Base-by-base conservation (phyloP, 768 basidiomycete species). In the Roridomyces roridus region DNA sequence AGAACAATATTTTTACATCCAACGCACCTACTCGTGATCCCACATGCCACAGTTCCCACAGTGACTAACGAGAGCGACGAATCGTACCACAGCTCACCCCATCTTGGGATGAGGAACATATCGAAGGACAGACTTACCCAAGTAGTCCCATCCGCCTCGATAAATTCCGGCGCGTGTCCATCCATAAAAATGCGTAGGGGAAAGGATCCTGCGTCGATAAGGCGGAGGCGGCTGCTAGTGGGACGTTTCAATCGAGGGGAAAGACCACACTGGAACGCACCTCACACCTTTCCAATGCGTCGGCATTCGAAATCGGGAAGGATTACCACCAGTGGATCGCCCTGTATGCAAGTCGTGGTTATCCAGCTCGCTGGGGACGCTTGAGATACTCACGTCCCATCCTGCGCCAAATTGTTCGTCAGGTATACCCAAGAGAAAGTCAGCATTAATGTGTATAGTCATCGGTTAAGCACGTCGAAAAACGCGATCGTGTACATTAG, bases 181-280 rank as follows among this genome's bases (percentile, higher is more conserved):
- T 83, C 81, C 41, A 84, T 68, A 11, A 76, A 76, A 67, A 82
- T 79, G 35, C 73, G 64, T 40, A 80, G 71, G 28, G 76, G 69
- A 65, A 84, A 80, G 6, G 79, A 71, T 25, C 77, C 82, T 35
- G 77, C 67, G 70, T 84, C 77, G 55, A 80, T 68, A 35, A 84
- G 59, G 41, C 82, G 80, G 21, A 84, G 65, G 47, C 82, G 82
- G 58, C 81, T 81, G 21, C 70, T 65, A n/a, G n/a, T n/a, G n/a
- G n/a, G n/a, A n/a, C n/a, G n/a, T n/a, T n/a, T n/a, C n/a, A n/a
- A n/a, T n/a, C n/a, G n/a, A n/a, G n/a, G n/a, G n/a, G n/a, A n/a
- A n/a, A n/a, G n/a, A n/a, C n/a, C n/a, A n/a, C n/a, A n/a, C n/a
- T n/a, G n/a, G n/a, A n/a, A n/a, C n/a, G n/a, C n/a, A n/a, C 21